These are phyloP conservation scores for Nemophila menziesii DNA, from an alignment of 257 asterid genomes.

Conservation along the genomic window DNA sequence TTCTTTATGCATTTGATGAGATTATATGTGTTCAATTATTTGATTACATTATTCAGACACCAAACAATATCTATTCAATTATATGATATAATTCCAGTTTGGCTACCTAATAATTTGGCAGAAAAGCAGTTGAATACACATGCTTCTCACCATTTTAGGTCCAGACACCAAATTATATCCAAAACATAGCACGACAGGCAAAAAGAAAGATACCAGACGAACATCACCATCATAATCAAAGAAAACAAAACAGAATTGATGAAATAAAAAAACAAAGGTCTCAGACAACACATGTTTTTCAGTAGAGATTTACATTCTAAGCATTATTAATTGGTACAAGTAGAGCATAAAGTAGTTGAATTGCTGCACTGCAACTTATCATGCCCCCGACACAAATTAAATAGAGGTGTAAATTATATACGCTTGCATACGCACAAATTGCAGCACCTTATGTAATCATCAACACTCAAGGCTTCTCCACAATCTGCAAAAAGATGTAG, in stretches of 20 bases:
- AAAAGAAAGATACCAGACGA: too few species aligned
- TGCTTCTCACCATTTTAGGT: too few species aligned
- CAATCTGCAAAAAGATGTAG: slow-evolving; percentile 12
- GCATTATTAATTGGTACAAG: not conserved
- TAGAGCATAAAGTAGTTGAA: not conserved
- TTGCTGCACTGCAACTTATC: not conserved
- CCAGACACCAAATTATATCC: too few species aligned
- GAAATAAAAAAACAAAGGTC: not conserved
- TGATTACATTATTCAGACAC: too few species aligned
- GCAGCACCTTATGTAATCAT: slow-evolving; percentile 1
- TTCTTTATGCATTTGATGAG: too few species aligned
- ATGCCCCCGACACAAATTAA: slow-evolving; percentile 1
- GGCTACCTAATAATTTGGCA: too few species aligned
- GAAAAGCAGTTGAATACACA: too few species aligned
- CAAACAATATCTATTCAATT: too few species aligned
- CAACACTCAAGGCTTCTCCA: slow-evolving; percentile 15
- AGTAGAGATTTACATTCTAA: not conserved
- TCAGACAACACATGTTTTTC: not conserved
- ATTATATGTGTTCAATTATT: too few species aligned
- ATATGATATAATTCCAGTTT: too few species aligned
- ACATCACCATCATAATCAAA: too few species aligned
- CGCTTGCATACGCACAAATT: slow-evolving; percentile 2
- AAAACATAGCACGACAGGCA: too few species aligned
- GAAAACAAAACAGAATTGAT: not conserved
- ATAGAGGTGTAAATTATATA: not conserved